Base-by-base conservation (phyloP, 2,329 filamentous ascomycete genomes). In the Epicoccum sorghinum region DNA sequence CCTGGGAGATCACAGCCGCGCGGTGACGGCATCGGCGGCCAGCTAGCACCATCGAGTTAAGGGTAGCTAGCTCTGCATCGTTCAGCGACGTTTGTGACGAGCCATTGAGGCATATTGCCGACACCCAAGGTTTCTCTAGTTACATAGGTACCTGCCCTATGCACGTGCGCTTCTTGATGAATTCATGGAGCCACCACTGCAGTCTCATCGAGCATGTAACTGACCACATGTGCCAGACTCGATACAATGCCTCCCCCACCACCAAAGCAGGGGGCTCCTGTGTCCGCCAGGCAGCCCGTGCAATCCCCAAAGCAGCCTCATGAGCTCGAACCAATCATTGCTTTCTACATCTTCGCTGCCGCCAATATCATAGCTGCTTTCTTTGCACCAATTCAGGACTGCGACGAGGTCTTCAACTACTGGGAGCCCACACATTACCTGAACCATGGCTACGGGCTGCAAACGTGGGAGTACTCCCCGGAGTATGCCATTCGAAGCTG, bases 401-500 rank as follows among this genome's bases (percentile, higher is more conserved):
- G 95, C 73, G 95, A 99, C 68, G 95, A 99, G 79, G 93, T 93
- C 9, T 99, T 96, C 83, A 99, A 99, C 75, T 99, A 96, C 80
- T 99, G 93, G 92, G 95, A 99, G 69, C 93, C 95, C 0, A 87
- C 93, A 0, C 95, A 99, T 76, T 99, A 97, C 75, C 83, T 99
- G 25, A 89, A 87, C 55, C 92, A 97, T 79, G 90, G 91, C 66
- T 93, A 96, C 70, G 95, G 93, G 35, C 82, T 97, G 45, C 93
- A 99, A 78, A 99, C 95, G 1, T 99, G 95, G 95, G 95, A 99
- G 76, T 99, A 98, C 77, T 96, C 93, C 0, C 95, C 95, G 4
- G 88, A 93, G 53, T 98, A 90, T 76, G 90, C 92, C 45, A 97
- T 99, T 65, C 87, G 95, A 59, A 97, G 92, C 78, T 99, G 95